Percentiles rank a stretch among this genome's conserved stretches.
Conservation (phyloP, 257 asterid genomes). For the Agastache rugosa region DNA sequence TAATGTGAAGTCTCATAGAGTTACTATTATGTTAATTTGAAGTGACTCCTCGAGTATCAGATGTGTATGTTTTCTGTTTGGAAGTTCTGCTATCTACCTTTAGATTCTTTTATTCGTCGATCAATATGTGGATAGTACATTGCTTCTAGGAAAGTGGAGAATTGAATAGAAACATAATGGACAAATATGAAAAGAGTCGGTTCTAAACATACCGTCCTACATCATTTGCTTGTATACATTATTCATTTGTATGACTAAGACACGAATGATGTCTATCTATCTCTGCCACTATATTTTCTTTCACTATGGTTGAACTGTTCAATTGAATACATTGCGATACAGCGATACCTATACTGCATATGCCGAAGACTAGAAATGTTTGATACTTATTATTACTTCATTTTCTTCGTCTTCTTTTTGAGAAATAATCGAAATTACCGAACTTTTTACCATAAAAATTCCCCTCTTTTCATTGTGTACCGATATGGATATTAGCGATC, state of each 20-base stretch:
- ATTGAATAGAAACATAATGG: too few species aligned
- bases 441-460: background rate
- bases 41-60: slow-evolving; percentile 4
- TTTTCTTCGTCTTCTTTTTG: background rate
- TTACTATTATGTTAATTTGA: slow-evolving; percentile 18
- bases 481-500: background rate
- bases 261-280: background rate
- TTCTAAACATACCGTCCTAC: too few species aligned
- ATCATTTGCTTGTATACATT: too few species aligned
- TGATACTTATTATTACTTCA: background rate
- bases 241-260: slow-evolving; percentile 17
- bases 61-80: background rate
- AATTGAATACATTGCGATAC: background rate
- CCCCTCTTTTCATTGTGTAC: background rate
- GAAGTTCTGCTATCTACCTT: slow-evolving; percentile 1
- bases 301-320: too few species aligned
- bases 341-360: background rate
- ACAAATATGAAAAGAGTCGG: too few species aligned
- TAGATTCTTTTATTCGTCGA: slow-evolving; percentile 1
- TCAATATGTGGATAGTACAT: background rate
- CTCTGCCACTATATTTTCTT: background rate
- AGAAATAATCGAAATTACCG: background rate
- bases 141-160: too few species aligned
- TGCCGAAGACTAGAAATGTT: slow-evolving; percentile 1
- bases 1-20: background rate